Evolutionary conservation across 306 rosid genomes (phyloP).

Genomic region (Dalbergia oliveri): DNA sequence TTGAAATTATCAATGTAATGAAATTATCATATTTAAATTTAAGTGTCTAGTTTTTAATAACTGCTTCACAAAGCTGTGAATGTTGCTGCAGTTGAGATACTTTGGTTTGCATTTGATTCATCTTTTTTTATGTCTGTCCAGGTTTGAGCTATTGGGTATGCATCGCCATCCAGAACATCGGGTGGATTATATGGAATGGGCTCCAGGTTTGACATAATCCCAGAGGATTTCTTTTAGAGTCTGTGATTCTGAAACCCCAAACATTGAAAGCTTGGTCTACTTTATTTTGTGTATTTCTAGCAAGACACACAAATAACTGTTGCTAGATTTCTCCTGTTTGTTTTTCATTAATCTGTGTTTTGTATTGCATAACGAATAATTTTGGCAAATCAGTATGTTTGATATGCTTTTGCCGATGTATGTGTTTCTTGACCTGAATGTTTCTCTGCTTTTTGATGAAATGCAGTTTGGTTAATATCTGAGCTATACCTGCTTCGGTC

Average conservation of each 20-base stretch:
- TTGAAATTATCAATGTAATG: conserved; percentile 19
- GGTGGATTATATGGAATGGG: conserved; percentile 98
- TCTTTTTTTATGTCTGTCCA: conserved; percentile 51
- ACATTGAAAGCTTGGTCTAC: conserved; percentile 22
- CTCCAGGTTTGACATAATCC: conserved; percentile 81
- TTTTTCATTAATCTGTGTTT: neutral
- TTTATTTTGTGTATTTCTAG: conserved; percentile 28
- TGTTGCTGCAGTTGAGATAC: conserved; percentile 25
- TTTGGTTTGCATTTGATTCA: conserved; percentile 39
- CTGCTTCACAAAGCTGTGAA: neutral
- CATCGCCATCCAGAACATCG: conserved; percentile 97
- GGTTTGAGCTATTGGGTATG: conserved; percentile 89
- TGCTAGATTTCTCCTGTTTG: neutral
- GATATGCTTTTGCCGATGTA: neutral
- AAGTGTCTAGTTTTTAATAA: conserved; percentile 7
- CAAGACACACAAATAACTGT: neutral
- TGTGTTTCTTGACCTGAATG: conserved; percentile 8
- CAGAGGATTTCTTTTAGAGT: conserved; percentile 37
- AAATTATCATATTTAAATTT: conserved; percentile 15
- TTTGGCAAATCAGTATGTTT: conserved; percentile 29
- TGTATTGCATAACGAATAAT: neutral
- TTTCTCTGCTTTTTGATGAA: conserved; percentile 36
- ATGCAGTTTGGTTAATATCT: conserved; percentile 9
- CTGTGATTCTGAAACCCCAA: conserved; percentile 12
- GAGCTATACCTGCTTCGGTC: conserved; percentile 21